These are phyloP conservation scores for Gymnopilus junonius DNA, from an alignment of 768 basidiomycete species.

Conservation along the genomic window DNA sequence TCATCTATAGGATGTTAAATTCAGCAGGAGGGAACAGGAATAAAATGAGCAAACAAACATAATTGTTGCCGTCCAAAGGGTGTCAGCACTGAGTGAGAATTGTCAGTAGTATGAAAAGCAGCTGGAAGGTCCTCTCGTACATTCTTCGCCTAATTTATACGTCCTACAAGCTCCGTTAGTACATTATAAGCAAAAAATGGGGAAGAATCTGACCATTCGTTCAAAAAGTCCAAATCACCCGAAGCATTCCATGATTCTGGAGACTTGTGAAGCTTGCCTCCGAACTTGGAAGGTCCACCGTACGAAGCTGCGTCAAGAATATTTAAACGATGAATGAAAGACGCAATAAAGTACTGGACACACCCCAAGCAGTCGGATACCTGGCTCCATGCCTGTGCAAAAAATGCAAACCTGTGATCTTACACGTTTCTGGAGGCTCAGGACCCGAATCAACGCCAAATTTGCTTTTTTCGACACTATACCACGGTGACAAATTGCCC, in stretches of 20 bases:
- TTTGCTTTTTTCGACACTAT: slow-evolving; percentile 62
- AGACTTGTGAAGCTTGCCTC: slow-evolving; percentile 54
- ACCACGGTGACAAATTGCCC: slow-evolving; percentile 91
- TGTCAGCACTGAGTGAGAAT: slow-evolving; percentile 64
- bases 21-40: background rate
- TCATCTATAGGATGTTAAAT: slow-evolving; percentile 46
- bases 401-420: slow-evolving; percentile 75
- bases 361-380: slow-evolving; percentile 70
- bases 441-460: slow-evolving; percentile 80
- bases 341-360: slow-evolving; percentile 25
- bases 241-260: slow-evolving; percentile 66
- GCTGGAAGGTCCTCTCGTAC: slow-evolving; percentile 35
- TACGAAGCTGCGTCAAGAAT: slow-evolving; percentile 46
- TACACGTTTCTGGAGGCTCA: slow-evolving; percentile 70
- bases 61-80: slow-evolving; percentile 89
- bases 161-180: slow-evolving; percentile 54
- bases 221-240: slow-evolving; percentile 75
- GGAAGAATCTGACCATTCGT: slow-evolving; percentile 66
- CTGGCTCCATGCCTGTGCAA: slow-evolving; percentile 84
- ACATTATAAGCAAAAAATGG: background rate
- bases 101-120: background rate
- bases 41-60: slow-evolving; percentile 48
- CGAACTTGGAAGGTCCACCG: slow-evolving; percentile 65
- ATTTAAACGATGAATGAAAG: slow-evolving; percentile 2
- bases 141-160: slow-evolving; percentile 89